Percentiles rank a stretch among this genome's conserved stretches.
Evolutionary conservation across 73 alveolate species (phyloP).

Genomic region (Durusdinium trenchii): DNA sequence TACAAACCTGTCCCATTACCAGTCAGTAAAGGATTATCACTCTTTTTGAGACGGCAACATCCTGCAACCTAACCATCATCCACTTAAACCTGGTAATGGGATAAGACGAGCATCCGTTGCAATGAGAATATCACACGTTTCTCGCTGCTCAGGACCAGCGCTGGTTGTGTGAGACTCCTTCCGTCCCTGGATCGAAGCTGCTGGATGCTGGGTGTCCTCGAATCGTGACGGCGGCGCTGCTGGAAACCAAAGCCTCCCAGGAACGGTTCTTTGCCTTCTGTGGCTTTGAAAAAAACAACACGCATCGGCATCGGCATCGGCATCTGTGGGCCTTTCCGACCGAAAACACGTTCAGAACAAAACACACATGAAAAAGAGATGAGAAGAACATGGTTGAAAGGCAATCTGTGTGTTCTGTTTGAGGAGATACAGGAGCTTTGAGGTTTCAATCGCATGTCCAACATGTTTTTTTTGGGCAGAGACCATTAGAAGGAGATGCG

Average conservation of each 20-base stretch:
- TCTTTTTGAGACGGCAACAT: too few species aligned
- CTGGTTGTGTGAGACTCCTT: conserved; percentile 28
- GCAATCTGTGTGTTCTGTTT: too few species aligned
- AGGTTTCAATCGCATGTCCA: too few species aligned
- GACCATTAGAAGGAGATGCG: too few species aligned
- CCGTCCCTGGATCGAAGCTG: conserved; percentile 28
- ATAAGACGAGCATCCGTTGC: not conserved
- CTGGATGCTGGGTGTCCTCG: conserved; percentile 68
- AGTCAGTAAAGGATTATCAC: too few species aligned
- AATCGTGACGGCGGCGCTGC: conserved; percentile 30
- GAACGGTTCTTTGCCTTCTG: not conserved
- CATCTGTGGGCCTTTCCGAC: too few species aligned
- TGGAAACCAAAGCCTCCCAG: not conserved
- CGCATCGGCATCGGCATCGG: not conserved
- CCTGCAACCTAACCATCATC: too few species aligned
- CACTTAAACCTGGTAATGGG: not conserved
- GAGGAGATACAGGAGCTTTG: too few species aligned
- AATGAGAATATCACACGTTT: not conserved
- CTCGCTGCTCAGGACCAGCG: not conserved
- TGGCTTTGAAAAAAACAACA: not conserved
- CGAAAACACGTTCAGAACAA: too few species aligned
- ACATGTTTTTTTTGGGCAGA: too few species aligned
- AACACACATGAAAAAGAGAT: not conserved
- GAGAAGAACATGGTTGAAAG: too few species aligned
- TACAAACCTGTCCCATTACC: too few species aligned